phyloP scores from a whole-genome alignment of 352 stramenopile genomes.

The Globisporangium nodosum region DNA sequence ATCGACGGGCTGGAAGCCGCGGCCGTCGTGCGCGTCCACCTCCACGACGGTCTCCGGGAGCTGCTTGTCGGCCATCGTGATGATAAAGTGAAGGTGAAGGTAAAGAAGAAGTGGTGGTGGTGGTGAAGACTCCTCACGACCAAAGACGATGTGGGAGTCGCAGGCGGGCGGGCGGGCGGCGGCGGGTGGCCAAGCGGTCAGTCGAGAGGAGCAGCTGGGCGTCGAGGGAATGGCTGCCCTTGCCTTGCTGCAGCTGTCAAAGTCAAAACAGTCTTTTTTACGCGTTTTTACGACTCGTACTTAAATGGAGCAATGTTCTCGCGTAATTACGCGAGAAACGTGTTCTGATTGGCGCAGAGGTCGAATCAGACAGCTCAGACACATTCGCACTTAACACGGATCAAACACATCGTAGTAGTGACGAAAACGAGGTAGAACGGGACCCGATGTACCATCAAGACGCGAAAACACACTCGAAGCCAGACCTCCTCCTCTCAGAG shows the following conservation, averaged over 20 bases:
- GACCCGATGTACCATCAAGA: background rate
- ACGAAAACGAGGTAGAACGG: too few species aligned
- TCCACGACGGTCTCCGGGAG: slow-evolving; percentile 48
- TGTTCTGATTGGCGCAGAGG: background rate
- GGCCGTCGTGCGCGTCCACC: slow-evolving; percentile 54
- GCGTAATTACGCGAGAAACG: background rate
- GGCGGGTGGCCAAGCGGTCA: too few species aligned
- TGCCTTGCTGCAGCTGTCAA: too few species aligned
- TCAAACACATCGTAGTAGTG: too few species aligned
- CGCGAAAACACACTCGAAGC: background rate
- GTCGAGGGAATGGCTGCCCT: background rate
- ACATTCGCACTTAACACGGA: background rate
- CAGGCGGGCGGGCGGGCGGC: too few species aligned
- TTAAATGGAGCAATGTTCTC: background rate
- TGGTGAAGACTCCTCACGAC: background rate
- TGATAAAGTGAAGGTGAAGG: background rate
- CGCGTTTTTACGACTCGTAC: background rate
- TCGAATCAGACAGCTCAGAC: too few species aligned
- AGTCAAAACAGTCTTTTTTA: too few species aligned
- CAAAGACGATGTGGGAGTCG: slow-evolving; percentile 11
- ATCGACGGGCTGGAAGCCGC: slow-evolving; percentile 56
- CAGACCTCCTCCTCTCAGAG: background rate
- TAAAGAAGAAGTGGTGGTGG: background rate
- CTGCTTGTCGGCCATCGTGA: slow-evolving; percentile 37
- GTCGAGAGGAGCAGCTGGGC: too few species aligned